Evolutionary conservation across 768 basidiomycete genomes (phyloP), one percentile per base, ranked within the genome.

Genomic region (Lentinula detonsa): DNA sequence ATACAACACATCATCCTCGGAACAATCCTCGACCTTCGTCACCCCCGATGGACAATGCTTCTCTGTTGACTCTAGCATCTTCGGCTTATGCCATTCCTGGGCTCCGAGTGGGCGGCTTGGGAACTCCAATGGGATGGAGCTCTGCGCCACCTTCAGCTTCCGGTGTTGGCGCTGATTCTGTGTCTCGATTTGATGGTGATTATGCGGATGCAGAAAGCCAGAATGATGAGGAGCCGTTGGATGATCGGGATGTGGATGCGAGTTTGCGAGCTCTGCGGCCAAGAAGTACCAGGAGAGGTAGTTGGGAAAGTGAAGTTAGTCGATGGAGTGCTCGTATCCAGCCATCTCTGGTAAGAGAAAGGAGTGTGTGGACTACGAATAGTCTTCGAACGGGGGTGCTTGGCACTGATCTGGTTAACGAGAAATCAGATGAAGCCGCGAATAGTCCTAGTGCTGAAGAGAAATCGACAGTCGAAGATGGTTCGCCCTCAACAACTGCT

Each of bases 1-100:
- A 96, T 70, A 93, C 94, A 0, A 76, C 84, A n/a, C 93, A 93
- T 58, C 94, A 98, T 74, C 95, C 96, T 9, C 85, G 94, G 50
- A 93, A 97, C 72, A 99, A 99, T 69, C 96, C 96, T 1, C 86
- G 91, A 23, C 96, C 97, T 23, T 89, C 90, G 15, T 92, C 92
- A 5, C 90, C 93, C 21, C 95, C 96, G 1, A 78, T 85, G 49
- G 94, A 95, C 68, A 95, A 98, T 69, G 96, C 96, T 1, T 95
- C 92, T 2, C 77, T 95, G 59, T 79, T 98, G 50, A 99, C 96
- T 0, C 84, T 99, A 10, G 96, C 96, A 11, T 95, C 93, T 28
- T 95, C 93, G 3, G 94, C 92, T 3, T 97, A 91, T 72, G 95
- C 86, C 0, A 75, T 88, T 57, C 85, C 88, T 15, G 83, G 81